A percentile compares a stretch with the other conserved stretches of the same genome.
These are phyloP conservation scores for Heimioporus sp. DNA, from an alignment of 768 basidiomycete species.

Conservation along the genomic window DNA sequence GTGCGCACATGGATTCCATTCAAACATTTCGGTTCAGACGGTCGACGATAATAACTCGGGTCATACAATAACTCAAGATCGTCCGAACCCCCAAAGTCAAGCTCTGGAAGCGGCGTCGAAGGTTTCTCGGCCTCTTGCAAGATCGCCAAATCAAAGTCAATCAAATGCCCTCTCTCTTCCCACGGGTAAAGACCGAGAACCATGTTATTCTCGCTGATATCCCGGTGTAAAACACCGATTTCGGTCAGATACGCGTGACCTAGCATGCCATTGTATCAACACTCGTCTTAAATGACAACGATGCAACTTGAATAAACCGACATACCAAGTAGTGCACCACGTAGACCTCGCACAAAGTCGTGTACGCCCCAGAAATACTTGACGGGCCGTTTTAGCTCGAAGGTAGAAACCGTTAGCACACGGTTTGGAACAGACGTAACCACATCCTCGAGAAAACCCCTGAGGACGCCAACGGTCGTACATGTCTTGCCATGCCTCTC, in stretches of 20 bases:
- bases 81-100: no score
- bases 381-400: neutral
- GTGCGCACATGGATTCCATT: no score
- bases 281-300: neutral
- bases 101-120: no score
- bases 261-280: neutral
- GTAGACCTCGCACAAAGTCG: neutral
- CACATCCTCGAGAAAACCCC: neutral
- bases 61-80: neutral
- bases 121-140: neutral
- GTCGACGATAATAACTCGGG: no score
- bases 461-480: neutral
- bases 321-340: neutral
- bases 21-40: no score
- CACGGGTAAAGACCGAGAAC: constrained; percentile 20
- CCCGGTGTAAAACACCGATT: constrained; percentile 29
- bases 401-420: neutral
- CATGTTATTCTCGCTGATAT: constrained; percentile 22
- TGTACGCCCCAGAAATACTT: constrained; percentile 1
- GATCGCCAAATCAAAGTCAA: constrained; percentile 27
- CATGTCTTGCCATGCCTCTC: neutral
- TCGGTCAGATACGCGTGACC: constrained; percentile 15
- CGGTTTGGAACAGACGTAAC: neutral
- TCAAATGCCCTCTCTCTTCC: constrained; percentile 26
- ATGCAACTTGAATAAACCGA: neutral